A percentile compares a stretch with the other conserved stretches of the same genome.
Conservation (phyloP, 306 rosid species). For the Cotoneaster glaucophyllus region DNA sequence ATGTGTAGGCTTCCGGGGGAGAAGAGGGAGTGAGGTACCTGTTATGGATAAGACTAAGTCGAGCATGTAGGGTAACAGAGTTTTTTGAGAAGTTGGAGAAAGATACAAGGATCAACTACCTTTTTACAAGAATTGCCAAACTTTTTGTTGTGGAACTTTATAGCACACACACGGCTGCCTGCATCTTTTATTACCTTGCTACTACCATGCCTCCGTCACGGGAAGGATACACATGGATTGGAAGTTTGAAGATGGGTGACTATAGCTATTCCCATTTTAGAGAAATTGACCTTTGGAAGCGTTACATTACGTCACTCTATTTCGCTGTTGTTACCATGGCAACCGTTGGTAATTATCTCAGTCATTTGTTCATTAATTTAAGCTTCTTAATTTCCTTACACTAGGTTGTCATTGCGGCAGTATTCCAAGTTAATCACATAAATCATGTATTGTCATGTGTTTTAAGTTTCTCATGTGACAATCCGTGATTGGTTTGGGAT, state of each 20-base stretch:
- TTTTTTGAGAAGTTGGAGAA: conserved; percentile 50
- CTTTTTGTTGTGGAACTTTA: conserved; percentile 62
- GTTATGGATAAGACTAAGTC: conserved; percentile 46
- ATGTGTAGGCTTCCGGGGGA: conserved; percentile 35
- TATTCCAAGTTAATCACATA: no score
- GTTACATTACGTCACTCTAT: conserved; percentile 57
- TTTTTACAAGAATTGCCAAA: conserved; percentile 40
- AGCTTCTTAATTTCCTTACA: conserved; percentile 1
- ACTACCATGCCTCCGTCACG: conserved; percentile 43
- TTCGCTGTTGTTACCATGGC: conserved; percentile 71
- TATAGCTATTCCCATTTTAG: conserved; percentile 47
- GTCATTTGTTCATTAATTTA: neutral
- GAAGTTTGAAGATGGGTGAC: conserved; percentile 59
- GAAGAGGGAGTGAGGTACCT: conserved; percentile 44
- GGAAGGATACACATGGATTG: conserved; percentile 68
- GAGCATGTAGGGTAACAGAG: conserved; percentile 44
- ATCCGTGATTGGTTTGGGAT: no score
- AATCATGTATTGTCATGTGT: no score
- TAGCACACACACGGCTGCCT: conserved; percentile 65
- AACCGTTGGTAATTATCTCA: conserved; percentile 39
- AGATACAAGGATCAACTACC: conserved; percentile 48
- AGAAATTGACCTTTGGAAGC: conserved; percentile 52
- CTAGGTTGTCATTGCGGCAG: no score
- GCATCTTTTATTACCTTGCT: conserved; percentile 62
- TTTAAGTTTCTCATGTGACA: no score